Base-by-base conservation (phyloP, 2,329 filamentous ascomycete species). In the Arthrobotrys sphaeroides region DNA sequence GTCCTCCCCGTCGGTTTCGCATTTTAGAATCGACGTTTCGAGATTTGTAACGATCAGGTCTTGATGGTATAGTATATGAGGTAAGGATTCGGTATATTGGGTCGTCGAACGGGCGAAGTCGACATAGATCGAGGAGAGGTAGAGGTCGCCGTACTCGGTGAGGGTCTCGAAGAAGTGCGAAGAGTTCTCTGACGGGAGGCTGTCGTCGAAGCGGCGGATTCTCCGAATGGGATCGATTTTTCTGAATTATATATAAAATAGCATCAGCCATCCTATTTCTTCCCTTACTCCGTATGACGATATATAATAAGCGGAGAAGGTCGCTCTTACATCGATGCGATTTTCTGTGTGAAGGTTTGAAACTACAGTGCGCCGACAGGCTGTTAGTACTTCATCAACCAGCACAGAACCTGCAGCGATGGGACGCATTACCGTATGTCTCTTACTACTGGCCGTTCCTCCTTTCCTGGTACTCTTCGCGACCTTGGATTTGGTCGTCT, bases 51-150 rank as follows among this genome's bases (percentile, higher is more conserved):
- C 91, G 78, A 99, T 95, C 82, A 88, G 88, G 78, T 92, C 88
- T 83, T 96, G 90, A 82, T 96, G 91, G 84, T 98, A 91, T 75
- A 99, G 85, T 78, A 99, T 91, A 83, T 97, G 93, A 20, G 94
- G 90, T 45, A 99, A 87, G 81, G 90, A 97, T 82, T 98, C 94
- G 85, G 90, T 94, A 64, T 96, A 86, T 65, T 91, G 90, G 79
- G 88, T 86, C 51, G 92, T 89, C 81, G 92, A 88, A 77, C 90
- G 88, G 78, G 89, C 87, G 83, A 99, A 98, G 43, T 86, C 85
- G 55, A 88, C 88, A 81, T 97, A 99, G 36, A 86, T 88, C 77
- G 91, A 90, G 13, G 94, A 93, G 77, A 97, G 86, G 83, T 98
- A 98, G 82, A 96, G 88, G 80, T 98, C 95, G 65, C 87, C 85